Conservation (phyloP, 2,329 filamentous ascomycete genomes). For the Microsporum audouinii region DNA sequence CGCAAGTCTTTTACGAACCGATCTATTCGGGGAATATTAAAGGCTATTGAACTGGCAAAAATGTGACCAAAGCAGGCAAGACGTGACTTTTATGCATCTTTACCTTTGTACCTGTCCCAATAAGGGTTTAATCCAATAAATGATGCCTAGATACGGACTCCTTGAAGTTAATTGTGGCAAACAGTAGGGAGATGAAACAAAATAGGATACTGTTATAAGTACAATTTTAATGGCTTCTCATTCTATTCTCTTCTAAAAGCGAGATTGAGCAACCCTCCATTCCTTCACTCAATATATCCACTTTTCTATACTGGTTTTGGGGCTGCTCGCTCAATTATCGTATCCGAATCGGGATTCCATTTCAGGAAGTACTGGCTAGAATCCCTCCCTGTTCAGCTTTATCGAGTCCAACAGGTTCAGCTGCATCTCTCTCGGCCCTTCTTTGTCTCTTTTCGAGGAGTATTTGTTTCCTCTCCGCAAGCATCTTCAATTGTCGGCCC, state of each 20-base stretch:
- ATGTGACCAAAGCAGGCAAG: not conserved
- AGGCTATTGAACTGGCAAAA: constrained; percentile 7
- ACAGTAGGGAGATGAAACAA: not conserved
- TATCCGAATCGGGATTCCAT: not conserved
- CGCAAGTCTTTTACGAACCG: constrained; percentile 2
- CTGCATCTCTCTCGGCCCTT: constrained; percentile 54
- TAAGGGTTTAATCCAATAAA: not conserved
- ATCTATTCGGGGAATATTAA: constrained; percentile 5
- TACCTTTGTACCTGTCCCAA: not conserved
- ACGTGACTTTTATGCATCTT: not conserved
- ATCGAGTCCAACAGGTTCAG: constrained; percentile 15
- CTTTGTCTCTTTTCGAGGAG: constrained; percentile 83
- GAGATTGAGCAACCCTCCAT: not conserved
- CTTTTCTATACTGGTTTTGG: not conserved
- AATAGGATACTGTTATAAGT: not conserved
- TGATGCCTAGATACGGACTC: not conserved
- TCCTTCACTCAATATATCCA: not conserved
- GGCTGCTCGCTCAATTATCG: not conserved
- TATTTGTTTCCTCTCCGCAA: constrained; percentile 65
- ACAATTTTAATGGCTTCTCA: not conserved
- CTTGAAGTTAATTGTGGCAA: not conserved
- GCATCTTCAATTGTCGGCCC: constrained; percentile 62
- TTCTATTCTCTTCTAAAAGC: not conserved
- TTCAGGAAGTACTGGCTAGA: constrained; percentile 29
- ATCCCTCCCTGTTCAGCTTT: constrained; percentile 25